Base-by-base conservation (phyloP, 345 rosid genomes). In the Pistacia integerrima region DNA sequence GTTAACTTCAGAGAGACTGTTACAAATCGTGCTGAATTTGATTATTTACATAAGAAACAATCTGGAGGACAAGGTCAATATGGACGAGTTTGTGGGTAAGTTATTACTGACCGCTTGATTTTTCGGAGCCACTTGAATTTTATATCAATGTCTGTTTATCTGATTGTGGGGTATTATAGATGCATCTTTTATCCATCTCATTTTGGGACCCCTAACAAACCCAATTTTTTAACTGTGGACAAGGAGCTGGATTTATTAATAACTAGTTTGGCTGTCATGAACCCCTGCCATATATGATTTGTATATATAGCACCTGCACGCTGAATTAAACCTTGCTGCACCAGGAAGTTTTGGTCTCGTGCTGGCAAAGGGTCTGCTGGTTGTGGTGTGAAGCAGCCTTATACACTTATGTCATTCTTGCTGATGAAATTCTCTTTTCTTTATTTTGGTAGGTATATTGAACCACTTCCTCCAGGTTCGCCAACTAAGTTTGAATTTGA, bases 31-130 rank as follows among this genome's bases (percentile, higher is more conserved):
- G 94, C 97, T 64, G 91, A 90, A 73, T 97, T 92, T 79, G 99
- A 97, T 87, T 97, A 97, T 86, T 79, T 97, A 75, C 99, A 94
- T 82, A 97, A 97, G 91, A 92, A 97, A 84, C 99, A 97, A 83
- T 87, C 85, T 85, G 99, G 99, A 72, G 98, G 99, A 74, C 96
- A 93, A 71, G 99, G 99, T 85, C 99, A 97, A 85, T 97, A 92
- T 72, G 99, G 99, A 75, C 85, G 98, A 38, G 97, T 94, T 46
- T 76, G 71, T 8, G 99, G 99, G 98, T 97, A 82, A 87, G 90
- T 72, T 36, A 33, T 60, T 35, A 51, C 62, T 10, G 10, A 58
- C 8, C 62, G 8, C 30, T 58, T 58, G 30, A 18, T 16, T 2
- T 63, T 30, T 33, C 3, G 14, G 13, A 30, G 66, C 33, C 48